Conservation (phyloP, 2,329 filamentous ascomycete species). For the Penicillium verrucosum region DNA sequence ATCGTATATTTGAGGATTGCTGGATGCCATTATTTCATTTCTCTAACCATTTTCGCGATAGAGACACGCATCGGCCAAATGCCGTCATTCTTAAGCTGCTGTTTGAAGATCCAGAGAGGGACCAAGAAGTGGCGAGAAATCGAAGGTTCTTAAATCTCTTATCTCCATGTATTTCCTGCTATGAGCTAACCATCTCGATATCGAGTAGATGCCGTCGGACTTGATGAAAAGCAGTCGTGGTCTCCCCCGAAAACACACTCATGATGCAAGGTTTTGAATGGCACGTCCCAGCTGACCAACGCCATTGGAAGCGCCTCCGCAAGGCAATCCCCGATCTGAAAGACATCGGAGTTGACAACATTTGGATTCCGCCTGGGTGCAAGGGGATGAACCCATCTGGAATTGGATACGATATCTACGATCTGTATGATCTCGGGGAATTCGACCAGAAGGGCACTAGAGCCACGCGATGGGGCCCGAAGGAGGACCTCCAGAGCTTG, state of each 20-base stretch:
- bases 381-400: conserved; percentile 61
- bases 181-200: not conserved
- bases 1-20: not conserved
- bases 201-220: conserved; percentile 22
- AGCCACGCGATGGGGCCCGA: conserved; percentile 66
- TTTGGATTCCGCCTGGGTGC: conserved; percentile 70
- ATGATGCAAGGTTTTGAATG: conserved; percentile 72
- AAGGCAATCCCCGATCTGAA: conserved; percentile 54
- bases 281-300: conserved; percentile 61
- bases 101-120: conserved; percentile 7
- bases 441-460: conserved; percentile 65
- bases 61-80: conserved; percentile 4
- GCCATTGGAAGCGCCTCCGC: conserved; percentile 60
- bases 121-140: conserved; percentile 13
- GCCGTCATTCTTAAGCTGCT: conserved; percentile 13
- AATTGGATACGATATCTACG: conserved; percentile 68
- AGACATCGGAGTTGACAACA: conserved; percentile 57
- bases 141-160: conserved; percentile 1
- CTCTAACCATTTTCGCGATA: not conserved
- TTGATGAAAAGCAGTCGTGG: conserved; percentile 28
- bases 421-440: conserved; percentile 67
- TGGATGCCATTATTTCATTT: not conserved
- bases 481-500: conserved; percentile 59
- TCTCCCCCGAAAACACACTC: conserved; percentile 38
- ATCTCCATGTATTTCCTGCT: not conserved